Conservation (phyloP, 2,329 filamentous ascomycete genomes). For the Neurospora sp. region DNA sequence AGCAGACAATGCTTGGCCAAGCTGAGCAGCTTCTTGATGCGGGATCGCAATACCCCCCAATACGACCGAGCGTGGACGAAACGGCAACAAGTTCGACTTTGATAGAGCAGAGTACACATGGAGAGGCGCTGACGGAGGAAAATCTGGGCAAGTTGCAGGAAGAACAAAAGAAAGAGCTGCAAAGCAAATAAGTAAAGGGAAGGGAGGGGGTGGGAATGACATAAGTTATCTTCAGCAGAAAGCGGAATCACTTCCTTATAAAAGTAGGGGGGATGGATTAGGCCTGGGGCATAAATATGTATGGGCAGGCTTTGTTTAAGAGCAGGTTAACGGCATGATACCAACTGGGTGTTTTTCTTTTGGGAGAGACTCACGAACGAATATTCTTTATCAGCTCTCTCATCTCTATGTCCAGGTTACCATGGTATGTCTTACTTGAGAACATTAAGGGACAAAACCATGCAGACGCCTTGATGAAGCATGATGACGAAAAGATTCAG, state of each 20-base stretch:
- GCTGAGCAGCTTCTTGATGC: conserved; percentile 3
- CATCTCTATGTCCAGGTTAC: too few species aligned
- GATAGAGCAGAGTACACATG: conserved; percentile 5
- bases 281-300: background rate
- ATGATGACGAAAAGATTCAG: too few species aligned
- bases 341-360: background rate
- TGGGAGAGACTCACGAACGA: background rate
- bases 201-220: background rate
- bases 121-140: conserved; percentile 18
- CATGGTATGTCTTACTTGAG: too few species aligned
- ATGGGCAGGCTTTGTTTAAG: background rate
- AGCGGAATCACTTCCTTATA: background rate
- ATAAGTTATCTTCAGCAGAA: background rate
- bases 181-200: background rate
- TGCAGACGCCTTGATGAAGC: too few species aligned
- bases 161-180: conserved; percentile 4
- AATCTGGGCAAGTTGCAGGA: conserved; percentile 18
- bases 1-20: background rate
- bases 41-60: conserved; percentile 4
- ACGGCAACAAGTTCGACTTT: conserved; percentile 20
- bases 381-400: background rate
- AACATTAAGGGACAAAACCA: too few species aligned
- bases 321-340: background rate
- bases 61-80: conserved; percentile 18
- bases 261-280: background rate